phyloP scores from a whole-genome alignment of 2,329 filamentous ascomycete species.

The Colletotrichum sp. region DNA sequence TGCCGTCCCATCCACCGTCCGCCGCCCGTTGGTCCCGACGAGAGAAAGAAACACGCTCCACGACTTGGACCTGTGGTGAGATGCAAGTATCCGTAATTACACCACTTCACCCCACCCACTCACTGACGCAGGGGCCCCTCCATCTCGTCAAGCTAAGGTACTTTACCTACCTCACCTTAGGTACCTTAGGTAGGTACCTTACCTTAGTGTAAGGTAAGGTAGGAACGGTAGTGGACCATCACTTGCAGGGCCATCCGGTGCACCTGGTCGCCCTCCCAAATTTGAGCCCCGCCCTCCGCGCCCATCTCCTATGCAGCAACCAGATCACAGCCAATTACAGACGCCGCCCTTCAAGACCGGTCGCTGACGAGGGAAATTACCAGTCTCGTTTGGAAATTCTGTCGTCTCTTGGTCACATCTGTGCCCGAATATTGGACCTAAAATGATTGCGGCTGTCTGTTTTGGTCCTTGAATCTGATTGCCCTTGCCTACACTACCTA shows the following conservation, averaged over 20 bases:
- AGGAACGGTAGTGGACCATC: background rate
- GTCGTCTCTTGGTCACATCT: background rate
- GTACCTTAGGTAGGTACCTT: background rate
- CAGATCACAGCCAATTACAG: background rate
- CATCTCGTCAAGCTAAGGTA: background rate
- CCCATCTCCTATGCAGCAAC: background rate
- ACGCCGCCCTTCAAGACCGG: background rate
- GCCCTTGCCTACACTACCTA: background rate
- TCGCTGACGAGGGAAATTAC: slow-evolving; percentile 9
- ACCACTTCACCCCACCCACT: background rate
- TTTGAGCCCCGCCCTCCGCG: background rate
- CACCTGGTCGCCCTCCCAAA: background rate
- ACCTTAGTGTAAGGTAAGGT: too few relatives aligned
- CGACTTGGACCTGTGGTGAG: background rate
- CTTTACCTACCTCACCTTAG: too few relatives aligned
- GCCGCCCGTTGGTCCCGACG: background rate
- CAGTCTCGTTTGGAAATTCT: slow-evolving; percentile 7
- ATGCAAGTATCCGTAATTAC: background rate
- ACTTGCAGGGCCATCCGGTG: background rate
- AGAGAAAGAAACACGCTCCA: background rate
- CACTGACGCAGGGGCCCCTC: background rate
- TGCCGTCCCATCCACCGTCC: background rate
- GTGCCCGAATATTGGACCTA: background rate
- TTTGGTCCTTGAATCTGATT: background rate
- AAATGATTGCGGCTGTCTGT: background rate